Conservation (phyloP, 140 eudicot genomes). For the Cichorium intybus region DNA sequence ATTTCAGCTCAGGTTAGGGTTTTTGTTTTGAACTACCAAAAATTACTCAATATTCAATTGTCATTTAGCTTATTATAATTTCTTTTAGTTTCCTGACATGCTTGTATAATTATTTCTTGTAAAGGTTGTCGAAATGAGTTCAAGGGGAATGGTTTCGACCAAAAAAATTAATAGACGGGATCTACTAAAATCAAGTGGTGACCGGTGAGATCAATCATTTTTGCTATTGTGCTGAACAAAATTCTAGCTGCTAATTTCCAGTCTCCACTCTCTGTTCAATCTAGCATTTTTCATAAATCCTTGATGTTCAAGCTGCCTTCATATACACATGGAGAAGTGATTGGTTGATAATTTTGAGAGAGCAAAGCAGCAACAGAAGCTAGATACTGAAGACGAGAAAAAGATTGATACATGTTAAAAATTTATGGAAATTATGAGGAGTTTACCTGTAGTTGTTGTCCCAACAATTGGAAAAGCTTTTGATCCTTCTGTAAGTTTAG, state of each 20-base stretch:
- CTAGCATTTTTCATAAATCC: neutral
- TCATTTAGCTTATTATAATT: neutral
- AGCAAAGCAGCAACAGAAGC: too few species aligned
- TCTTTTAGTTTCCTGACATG: neutral
- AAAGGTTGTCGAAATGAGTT: constrained; percentile 89
- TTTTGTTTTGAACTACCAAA: neutral
- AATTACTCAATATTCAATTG: neutral
- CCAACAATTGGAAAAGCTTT: too few species aligned
- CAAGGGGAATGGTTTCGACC: constrained; percentile 76
- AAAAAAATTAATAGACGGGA: constrained; percentile 76
- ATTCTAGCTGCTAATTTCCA: neutral
- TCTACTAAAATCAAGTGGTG: constrained; percentile 89
- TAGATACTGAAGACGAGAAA: too few species aligned
- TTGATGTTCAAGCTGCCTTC: constrained; percentile 1
- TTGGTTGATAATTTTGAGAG: too few species aligned
- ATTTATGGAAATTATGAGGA: too few species aligned
- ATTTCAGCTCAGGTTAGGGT: constrained; percentile 1
- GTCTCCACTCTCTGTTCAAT: neutral
- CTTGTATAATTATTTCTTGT: constrained; percentile 5
- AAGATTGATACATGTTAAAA: too few species aligned
- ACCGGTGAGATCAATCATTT: constrained; percentile 12
- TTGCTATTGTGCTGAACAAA: constrained; percentile 1
- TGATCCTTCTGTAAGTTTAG: too few species aligned
- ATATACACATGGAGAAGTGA: neutral
- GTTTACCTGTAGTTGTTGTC: too few species aligned